Conservation (phyloP, 345 rosid genomes). For the Brassica napus region DNA sequence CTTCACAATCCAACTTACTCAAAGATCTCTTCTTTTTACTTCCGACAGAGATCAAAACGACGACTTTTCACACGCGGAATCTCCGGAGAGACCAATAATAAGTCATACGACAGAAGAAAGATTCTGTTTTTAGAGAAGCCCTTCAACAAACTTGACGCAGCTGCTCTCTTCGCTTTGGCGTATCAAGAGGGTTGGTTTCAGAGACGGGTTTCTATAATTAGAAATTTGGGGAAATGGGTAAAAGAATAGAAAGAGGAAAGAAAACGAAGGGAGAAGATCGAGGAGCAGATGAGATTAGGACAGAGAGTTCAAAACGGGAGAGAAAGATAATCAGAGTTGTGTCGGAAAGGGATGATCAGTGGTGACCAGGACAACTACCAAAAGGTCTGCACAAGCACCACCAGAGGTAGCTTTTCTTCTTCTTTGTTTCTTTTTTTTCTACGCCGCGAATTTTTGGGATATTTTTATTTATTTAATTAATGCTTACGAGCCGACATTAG, state of each 20-base stretch:
- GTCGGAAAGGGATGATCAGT: conserved; percentile 62
- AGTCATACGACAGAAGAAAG: conserved; percentile 15
- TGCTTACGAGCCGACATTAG: conserved; percentile 74
- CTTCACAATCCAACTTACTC: too few relatives aligned
- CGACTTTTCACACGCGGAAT: conserved; percentile 34
- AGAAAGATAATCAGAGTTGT: conserved; percentile 57
- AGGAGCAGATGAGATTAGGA: conserved; percentile 20
- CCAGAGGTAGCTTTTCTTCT: conserved; percentile 45
- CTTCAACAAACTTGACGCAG: conserved; percentile 13
- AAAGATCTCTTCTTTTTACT: too few relatives aligned
- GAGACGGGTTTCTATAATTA: conserved; percentile 11
- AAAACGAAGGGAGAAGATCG: background rate
- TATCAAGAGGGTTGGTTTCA: background rate
- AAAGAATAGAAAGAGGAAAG: conserved; percentile 19
- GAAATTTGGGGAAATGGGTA: conserved; percentile 20
- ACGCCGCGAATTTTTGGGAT: background rate
- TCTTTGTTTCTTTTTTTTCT: conserved; percentile 18
- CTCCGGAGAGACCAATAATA: conserved; percentile 29
- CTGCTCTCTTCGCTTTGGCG: background rate
- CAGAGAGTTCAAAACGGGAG: conserved; percentile 30
- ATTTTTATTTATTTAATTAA: conserved; percentile 33
- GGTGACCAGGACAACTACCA: conserved; percentile 55
- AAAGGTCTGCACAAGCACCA: conserved; percentile 45
- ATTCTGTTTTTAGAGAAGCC: conserved; percentile 21
- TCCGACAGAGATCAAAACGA: conserved; percentile 3